A percentile compares a stretch with the other conserved stretches of the same genome.
phyloP scores from a whole-genome alignment of 2,329 filamentous ascomycete genomes.

The Aspergillus candidus region DNA sequence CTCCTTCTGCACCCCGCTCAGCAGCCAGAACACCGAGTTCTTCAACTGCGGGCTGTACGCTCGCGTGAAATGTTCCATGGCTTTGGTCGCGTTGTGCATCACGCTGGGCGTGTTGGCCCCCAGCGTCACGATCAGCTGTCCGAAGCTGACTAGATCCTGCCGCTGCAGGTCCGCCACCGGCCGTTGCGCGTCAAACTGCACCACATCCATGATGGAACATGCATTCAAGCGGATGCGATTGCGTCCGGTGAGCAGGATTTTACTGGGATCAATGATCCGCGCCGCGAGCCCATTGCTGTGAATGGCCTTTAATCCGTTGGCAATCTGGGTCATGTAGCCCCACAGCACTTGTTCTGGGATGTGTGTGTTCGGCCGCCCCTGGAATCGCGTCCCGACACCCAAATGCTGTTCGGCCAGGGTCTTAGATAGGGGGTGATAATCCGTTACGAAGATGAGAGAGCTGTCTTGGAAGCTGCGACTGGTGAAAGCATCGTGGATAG shows the following conservation, averaged over 20 bases:
- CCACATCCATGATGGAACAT: conserved; percentile 83
- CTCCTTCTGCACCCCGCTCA: conserved; percentile 57
- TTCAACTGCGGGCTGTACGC: conserved; percentile 73
- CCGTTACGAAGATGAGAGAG: conserved; percentile 87
- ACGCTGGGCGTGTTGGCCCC: conserved; percentile 61
- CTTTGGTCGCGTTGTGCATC: conserved; percentile 59
- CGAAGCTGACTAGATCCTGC: conserved; percentile 80
- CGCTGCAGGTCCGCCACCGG: conserved; percentile 72
- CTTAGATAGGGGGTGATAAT: conserved; percentile 87
- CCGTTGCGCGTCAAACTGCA: conserved; percentile 68
- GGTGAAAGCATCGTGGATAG: conserved; percentile 86
- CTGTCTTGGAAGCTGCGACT: conserved; percentile 89
- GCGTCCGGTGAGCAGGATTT: conserved; percentile 84
- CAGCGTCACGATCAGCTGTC: conserved; percentile 74
- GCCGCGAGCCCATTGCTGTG: conserved; percentile 77
- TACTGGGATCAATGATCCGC: conserved; percentile 76
- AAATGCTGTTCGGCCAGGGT: conserved; percentile 77
- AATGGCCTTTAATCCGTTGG: conserved; percentile 79
- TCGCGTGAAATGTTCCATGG: conserved; percentile 69
- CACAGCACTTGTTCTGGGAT: conserved; percentile 72
- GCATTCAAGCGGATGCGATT: conserved; percentile 83
- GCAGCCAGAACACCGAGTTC: conserved; percentile 74
- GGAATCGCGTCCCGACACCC: conserved; percentile 34
- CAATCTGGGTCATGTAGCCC: conserved; percentile 88
- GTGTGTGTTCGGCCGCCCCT: conserved; percentile 43